These are phyloP conservation scores for Phaeosphaeriaceae sp. DNA, from an alignment of 2,329 filamentous ascomycete species.

Conservation along the genomic window DNA sequence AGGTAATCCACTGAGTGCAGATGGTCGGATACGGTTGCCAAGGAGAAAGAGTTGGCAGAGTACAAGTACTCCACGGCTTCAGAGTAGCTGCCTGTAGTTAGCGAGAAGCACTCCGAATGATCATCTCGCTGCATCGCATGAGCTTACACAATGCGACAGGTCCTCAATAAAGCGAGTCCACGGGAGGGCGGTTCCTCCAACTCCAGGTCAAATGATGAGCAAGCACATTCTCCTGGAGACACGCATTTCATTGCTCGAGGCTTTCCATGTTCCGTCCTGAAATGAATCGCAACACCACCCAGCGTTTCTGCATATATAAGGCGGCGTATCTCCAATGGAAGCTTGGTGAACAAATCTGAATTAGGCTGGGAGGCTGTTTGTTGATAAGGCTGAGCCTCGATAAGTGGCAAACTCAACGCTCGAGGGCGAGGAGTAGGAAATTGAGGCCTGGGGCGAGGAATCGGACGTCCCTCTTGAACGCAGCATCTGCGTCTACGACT, in stretches of 20 bases:
- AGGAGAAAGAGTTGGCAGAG: slow-evolving; percentile 21
- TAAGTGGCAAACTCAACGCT: slow-evolving; percentile 17
- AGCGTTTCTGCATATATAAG: slow-evolving; percentile 25
- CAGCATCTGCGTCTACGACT: not conserved
- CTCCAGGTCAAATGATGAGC: not conserved
- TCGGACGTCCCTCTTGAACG: not conserved
- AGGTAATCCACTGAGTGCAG: slow-evolving; percentile 21
- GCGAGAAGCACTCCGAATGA: not conserved
- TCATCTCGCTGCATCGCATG: not conserved
- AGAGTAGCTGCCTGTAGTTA: slow-evolving; percentile 25
- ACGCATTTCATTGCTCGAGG: slow-evolving; percentile 13
- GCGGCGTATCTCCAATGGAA: slow-evolving; percentile 29
- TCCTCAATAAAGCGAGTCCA: slow-evolving; percentile 18
- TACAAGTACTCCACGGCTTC: slow-evolving; percentile 32
- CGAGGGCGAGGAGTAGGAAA: slow-evolving; percentile 24
- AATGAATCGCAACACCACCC: slow-evolving; percentile 18
- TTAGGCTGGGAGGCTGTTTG: slow-evolving; percentile 19
- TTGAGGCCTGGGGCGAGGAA: slow-evolving; percentile 7
- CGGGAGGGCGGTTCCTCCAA: slow-evolving; percentile 5
- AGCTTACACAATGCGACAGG: slow-evolving; percentile 31
- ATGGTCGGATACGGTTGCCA: slow-evolving; percentile 20
- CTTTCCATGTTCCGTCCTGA: slow-evolving; percentile 12
- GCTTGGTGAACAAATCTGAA: slow-evolving; percentile 24
- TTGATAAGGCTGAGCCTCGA: slow-evolving; percentile 14
- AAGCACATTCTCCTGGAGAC: not conserved